Evolutionary conservation across 805 yeast species (phyloP).

Genomic region (Nakazawaea wyomingensis): DNA sequence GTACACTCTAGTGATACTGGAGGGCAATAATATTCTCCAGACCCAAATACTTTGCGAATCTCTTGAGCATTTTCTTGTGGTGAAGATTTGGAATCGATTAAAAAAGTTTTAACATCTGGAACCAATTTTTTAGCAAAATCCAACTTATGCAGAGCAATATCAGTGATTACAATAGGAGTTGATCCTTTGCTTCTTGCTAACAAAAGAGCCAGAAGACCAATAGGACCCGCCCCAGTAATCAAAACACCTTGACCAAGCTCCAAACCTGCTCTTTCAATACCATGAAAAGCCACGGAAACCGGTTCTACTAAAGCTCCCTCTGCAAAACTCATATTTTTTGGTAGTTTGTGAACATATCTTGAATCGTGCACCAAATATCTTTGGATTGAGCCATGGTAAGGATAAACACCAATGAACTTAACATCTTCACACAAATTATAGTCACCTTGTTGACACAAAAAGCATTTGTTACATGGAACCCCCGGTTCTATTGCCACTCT

Average conservation of each 20-base stretch:
- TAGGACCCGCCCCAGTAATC: conserved; percentile 55
- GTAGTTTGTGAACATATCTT: conserved; percentile 30
- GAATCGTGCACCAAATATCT: conserved; percentile 29
- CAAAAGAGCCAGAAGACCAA: conserved; percentile 42
- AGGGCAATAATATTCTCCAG: conserved; percentile 32
- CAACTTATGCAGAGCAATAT: conserved; percentile 37
- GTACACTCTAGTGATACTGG: conserved; percentile 48
- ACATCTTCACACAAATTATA: conserved; percentile 35
- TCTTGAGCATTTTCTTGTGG: conserved; percentile 33
- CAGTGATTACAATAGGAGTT: conserved; percentile 45
- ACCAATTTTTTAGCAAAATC: conserved; percentile 39
- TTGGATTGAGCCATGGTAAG: conserved; percentile 34
- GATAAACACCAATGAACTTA: conserved; percentile 31
- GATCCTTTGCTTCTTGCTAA: conserved; percentile 51
- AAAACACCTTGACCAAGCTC: conserved; percentile 41
- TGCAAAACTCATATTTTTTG: conserved; percentile 39
- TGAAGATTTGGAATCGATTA: conserved; percentile 27
- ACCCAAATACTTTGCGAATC: conserved; percentile 30
- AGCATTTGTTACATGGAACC: conserved; percentile 40
- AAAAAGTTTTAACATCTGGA: conserved; percentile 42
- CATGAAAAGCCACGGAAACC: conserved; percentile 49
- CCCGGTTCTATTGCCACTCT: conserved; percentile 51
- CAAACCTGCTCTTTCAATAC: conserved; percentile 43
- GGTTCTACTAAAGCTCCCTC: conserved; percentile 56
- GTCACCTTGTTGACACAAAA: conserved; percentile 32